These are phyloP conservation scores for Ziziphus jujuba DNA, from an alignment of 306 rosid genomes.

Conservation along the genomic window DNA sequence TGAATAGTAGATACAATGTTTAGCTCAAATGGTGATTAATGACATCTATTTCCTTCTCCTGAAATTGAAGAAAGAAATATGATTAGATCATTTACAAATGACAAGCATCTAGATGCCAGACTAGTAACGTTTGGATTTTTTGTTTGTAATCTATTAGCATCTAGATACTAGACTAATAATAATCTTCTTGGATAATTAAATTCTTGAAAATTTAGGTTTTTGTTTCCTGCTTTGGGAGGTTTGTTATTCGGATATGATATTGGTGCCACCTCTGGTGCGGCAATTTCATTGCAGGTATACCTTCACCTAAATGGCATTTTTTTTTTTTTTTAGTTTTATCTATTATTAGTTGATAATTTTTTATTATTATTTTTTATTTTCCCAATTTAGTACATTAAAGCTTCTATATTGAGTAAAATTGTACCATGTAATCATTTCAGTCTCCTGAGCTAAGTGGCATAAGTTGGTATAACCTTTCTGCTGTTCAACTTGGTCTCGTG, in stretches of 20 bases:
- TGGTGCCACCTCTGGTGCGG: conserved; percentile 95
- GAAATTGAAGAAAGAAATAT: conserved; percentile 2
- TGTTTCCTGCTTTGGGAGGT: conserved; percentile 97
- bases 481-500: conserved; percentile 94
- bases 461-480: conserved; percentile 74
- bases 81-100: neutral
- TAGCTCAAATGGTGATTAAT: neutral
- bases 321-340: neutral
- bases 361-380: neutral
- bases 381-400: neutral
- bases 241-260: conserved; percentile 93
- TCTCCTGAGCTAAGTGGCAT: conserved; percentile 90
- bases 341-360: too few species aligned
- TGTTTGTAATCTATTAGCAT: conserved; percentile 1
- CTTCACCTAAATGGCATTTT: conserved; percentile 18
- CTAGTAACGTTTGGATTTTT: too few species aligned
- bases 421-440: conserved; percentile 43
- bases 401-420: neutral
- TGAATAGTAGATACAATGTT: neutral
- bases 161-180: conserved; percentile 1
- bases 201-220: conserved; percentile 55
- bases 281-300: conserved; percentile 80
- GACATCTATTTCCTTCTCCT: neutral
- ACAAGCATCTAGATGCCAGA: neutral
- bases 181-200: conserved; percentile 1